phyloP scores from a whole-genome alignment of 148 eudicot species.

The Amaranthus cruentus region DNA sequence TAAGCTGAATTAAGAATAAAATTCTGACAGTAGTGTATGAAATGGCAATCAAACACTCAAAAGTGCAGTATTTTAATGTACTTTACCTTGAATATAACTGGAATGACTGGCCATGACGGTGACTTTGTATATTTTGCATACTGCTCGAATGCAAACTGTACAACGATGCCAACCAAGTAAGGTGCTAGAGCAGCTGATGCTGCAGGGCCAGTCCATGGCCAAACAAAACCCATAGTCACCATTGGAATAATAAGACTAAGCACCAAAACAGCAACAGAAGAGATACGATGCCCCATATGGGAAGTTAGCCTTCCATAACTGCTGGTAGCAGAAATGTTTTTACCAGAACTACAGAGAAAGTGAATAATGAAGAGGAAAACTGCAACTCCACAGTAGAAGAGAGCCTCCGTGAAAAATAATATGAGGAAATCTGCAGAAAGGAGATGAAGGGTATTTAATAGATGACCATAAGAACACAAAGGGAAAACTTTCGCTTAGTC shows the following conservation, averaged over 20 bases:
- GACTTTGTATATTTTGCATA: constrained; percentile 69
- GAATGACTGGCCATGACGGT: constrained; percentile 89
- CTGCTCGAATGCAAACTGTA: constrained; percentile 94
- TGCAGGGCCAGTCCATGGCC: constrained; percentile 99
- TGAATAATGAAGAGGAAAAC: constrained; percentile 67
- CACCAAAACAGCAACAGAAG: constrained; percentile 74
- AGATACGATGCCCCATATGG: constrained; percentile 59
- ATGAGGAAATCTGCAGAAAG: constrained; percentile 81
- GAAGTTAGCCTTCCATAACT: constrained; percentile 33
- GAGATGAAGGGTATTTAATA: constrained; percentile 3
- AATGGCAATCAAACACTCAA: not conserved
- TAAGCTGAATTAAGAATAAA: too few species aligned
- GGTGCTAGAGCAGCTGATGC: constrained; percentile 99
- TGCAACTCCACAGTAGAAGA: constrained; percentile 87
- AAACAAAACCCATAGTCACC: constrained; percentile 97
- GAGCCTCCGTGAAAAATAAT: constrained; percentile 89
- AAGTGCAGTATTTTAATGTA: not conserved
- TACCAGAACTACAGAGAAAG: constrained; percentile 48
- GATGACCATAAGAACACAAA: not conserved
- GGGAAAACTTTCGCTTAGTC: not conserved
- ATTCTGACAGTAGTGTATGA: not conserved
- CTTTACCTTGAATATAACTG: constrained; percentile 72
- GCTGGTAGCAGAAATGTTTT: constrained; percentile 30
- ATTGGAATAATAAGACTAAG: constrained; percentile 85
- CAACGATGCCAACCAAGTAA: constrained; percentile 96